Evolutionary conservation across 1,284 basidiomycete genomes (phyloP).

Genomic region (Trichosporon sp.): DNA sequence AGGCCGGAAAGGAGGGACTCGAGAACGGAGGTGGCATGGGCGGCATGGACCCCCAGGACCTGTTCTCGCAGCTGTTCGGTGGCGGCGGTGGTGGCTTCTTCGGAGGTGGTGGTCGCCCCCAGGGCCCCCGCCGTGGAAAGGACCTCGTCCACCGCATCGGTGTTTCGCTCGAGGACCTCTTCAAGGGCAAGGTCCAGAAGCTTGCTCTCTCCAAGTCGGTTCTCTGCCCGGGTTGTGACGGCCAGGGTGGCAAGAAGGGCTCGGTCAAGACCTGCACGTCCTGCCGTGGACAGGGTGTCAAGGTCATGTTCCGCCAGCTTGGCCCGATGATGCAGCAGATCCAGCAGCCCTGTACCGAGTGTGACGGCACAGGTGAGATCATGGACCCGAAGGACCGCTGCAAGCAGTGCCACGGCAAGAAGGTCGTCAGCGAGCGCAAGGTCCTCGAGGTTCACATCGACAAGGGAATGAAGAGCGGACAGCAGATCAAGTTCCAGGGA

Average conservation of each 20-base stretch:
- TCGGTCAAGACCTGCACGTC: slow-evolving; percentile 77
- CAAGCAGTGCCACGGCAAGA: slow-evolving; percentile 92
- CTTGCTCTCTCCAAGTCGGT: slow-evolving; percentile 94
- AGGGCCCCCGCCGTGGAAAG: slow-evolving; percentile 94
- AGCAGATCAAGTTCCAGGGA: slow-evolving; percentile 91
- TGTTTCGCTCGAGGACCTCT: slow-evolving; percentile 95
- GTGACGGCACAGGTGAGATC: slow-evolving; percentile 86
- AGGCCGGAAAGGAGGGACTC: slow-evolving; percentile 91
- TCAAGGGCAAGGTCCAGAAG: slow-evolving; percentile 98
- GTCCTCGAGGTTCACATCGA: slow-evolving; percentile 98
- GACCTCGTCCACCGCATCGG: slow-evolving; percentile 97
- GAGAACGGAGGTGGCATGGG: slow-evolving; percentile 70
- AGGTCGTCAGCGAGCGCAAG: slow-evolving; percentile 93
- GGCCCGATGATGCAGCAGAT: slow-evolving; percentile 99
- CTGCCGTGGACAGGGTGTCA: slow-evolving; percentile 90
- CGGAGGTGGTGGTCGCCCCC: slow-evolving; percentile 64
- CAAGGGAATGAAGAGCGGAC: slow-evolving; percentile 98
- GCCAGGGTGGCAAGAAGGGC: slow-evolving; percentile 96
- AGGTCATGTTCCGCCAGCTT: slow-evolving; percentile 84
- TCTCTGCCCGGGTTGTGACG: slow-evolving; percentile 90
- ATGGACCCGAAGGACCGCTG: slow-evolving; percentile 95
- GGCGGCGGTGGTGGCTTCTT: slow-evolving; percentile 65
- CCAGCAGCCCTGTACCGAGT: slow-evolving; percentile 92
- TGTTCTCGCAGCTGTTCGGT: slow-evolving; percentile 96
- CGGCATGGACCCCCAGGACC: slow-evolving; percentile 96